Base-by-base conservation (phyloP, 2,329 filamentous ascomycete species). In the Aciculosporium take region DNA sequence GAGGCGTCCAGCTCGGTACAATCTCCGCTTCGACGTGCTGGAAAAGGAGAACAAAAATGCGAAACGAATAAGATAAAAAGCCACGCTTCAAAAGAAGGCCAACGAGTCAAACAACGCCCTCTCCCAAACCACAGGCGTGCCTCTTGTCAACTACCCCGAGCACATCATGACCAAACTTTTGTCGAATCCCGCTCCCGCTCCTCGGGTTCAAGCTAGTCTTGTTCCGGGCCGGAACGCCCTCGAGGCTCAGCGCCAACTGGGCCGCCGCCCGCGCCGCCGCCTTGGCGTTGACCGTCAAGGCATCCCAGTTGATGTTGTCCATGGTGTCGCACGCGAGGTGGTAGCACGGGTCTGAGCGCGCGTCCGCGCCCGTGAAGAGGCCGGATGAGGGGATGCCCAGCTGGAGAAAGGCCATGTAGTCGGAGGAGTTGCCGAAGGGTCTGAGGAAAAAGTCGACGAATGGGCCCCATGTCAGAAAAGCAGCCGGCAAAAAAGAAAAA, bases 221-320 rank as follows among this genome's bases (percentile, higher is more conserved):
- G 17, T 53, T 49, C n/a, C 61, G 53, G 5, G 42, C 34, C 1
- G 61, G 61, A 4, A 64, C 51, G 1, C 53, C 59, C 1, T 61
- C 51, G 4, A 64, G 47, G 37, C 55, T 60, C 15, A 60, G 49
- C 5, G 61, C 61, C 17, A 65, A 56, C 24, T 56, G 48, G 12
- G 71, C 72, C 23, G 70, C 65, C 2, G 64, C 65, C 44, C 66
- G 59, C 2, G 69, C 74, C 37, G 76, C 75, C 3, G 62, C 56
- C 52, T 60, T 62, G 37, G 61, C 46, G 46, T 61, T 66, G 39
- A 57, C 48, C 0, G 56, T 60, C 15, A 63, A n/a, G 3, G 62
- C 63, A 2, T 59, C 56, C 55, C 59, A 58, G 52, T 66, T 57
- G 43, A 67, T 59, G 51, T 67, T 65, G 30, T 53, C 41, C 20